These are phyloP conservation scores for Pseudogymnoascus sp. DNA, from an alignment of 2,329 filamentous ascomycete genomes.

Conservation along the genomic window DNA sequence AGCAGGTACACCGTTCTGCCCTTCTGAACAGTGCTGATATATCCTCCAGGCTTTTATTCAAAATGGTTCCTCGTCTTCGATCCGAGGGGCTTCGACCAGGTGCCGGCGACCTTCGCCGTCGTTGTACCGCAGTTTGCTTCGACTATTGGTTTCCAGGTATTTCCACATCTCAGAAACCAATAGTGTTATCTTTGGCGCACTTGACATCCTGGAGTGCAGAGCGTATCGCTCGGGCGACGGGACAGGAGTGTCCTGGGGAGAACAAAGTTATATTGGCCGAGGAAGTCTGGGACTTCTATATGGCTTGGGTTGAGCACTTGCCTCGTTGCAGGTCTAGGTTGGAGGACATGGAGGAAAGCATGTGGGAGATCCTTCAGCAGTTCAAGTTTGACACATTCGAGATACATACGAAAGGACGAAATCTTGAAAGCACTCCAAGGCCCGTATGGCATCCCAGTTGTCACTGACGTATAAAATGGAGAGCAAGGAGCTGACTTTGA, in stretches of 20 bases:
- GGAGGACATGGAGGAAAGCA: constrained; percentile 1
- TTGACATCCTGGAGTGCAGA: constrained; percentile 21
- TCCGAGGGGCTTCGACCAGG: constrained; percentile 1
- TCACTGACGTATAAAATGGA: background rate
- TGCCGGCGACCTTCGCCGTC: background rate
- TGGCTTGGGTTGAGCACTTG: constrained; percentile 12
- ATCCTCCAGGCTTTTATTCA: background rate
- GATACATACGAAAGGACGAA: background rate
- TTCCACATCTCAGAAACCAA: background rate
- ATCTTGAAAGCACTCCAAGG: background rate
- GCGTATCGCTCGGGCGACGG: constrained; percentile 12
- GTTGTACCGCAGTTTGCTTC: background rate
- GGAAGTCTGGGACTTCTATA: constrained; percentile 16
- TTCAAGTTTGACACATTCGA: background rate
- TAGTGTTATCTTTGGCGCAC: constrained; percentile 15
- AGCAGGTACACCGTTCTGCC: background rate
- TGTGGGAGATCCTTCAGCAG: constrained; percentile 5
- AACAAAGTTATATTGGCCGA: constrained; percentile 10
- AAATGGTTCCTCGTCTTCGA: background rate
- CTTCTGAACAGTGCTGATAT: background rate
- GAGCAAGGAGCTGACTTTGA: background rate
- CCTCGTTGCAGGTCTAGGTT: background rate
- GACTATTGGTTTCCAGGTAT: background rate
- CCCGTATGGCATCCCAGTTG: background rate
- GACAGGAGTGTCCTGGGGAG: background rate